phyloP scores from a whole-genome alignment of 345 rosid genomes.

The Populus alba region DNA sequence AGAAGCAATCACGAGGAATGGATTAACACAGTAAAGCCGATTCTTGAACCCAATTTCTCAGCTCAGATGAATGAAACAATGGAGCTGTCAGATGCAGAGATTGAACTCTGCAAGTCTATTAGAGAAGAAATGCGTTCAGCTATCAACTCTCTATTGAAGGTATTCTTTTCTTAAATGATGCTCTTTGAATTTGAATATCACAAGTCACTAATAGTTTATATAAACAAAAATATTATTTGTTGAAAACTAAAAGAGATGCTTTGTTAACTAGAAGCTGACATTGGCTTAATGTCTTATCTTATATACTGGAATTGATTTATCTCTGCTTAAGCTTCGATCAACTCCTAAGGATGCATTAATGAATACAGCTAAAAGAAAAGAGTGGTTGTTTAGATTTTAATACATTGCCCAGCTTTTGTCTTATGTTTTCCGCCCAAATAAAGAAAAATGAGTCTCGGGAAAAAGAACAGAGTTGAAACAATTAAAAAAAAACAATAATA shows the following conservation, averaged over 20 bases:
- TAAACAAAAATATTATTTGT: background rate
- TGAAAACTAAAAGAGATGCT: background rate
- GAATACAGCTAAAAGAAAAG: background rate
- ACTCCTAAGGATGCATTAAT: background rate
- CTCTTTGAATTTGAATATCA: background rate
- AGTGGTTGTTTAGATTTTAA: background rate
- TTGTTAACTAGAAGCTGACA: background rate
- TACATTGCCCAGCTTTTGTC: background rate
- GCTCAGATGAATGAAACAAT: constrained; percentile 42
- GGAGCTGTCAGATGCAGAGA: constrained; percentile 44
- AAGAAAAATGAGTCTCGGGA: background rate
- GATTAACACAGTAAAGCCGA: constrained; percentile 68
- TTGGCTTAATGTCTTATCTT: background rate
- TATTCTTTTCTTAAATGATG: constrained; percentile 8
- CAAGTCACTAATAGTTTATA: background rate
- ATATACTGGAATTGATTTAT: background rate
- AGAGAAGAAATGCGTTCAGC: constrained; percentile 76
- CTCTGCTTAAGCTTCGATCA: background rate
- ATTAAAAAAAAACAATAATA: background rate
- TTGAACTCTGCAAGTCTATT: constrained; percentile 64
- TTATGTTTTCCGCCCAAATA: background rate
- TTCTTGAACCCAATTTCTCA: constrained; percentile 53
- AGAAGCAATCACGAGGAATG: constrained; percentile 62
- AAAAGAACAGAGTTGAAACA: background rate
- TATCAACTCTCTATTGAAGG: constrained; percentile 75